Base-by-base conservation (phyloP, 2,329 filamentous ascomycete genomes). In the Chlorencoelia australis region DNA sequence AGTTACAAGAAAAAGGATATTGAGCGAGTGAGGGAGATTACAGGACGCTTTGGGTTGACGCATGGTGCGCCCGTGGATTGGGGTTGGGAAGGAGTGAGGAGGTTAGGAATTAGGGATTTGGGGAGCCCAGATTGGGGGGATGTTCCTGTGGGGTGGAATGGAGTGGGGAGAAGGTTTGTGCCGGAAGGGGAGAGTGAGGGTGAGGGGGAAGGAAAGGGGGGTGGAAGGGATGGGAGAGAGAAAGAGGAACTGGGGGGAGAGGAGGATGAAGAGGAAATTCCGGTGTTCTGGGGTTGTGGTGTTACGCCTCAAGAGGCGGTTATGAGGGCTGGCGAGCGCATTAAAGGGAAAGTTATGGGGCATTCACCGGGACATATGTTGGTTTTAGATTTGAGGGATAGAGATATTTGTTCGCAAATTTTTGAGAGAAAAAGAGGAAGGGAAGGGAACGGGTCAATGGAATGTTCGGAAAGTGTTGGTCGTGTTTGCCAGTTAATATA, bases 291-390 rank as follows among this genome's bases (percentile, higher is more conserved):
- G 73, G 76, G 72, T 0, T 81, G 75, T 49, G 75, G 75, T 21
- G 75, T 80, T 8, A 80, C 76, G 24, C 75, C 77, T 2, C 75
- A 80, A 50, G 69, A 77, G 49, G 75, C 73, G 10, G 71, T 80
- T 1, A 68, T 76, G 64, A 62, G 60, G 39, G 71, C 73, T 4
- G 58, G 31, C 8, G n/a, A n/a, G n/a, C 53, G 6, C 48, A 77
- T 30, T 49, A 20, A 69, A 30, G 76, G 76, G 0, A 60, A 63
- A 1, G 63, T 79, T 2, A 73, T 82, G 62, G 69, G 66, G 1
- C 76, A 81, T 58, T 66, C 68, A 13, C 75, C 74, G 1, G 73
- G 73, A 0, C 64, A 76, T 51, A 80, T 80, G 75, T 50, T 79
- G 27, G 57, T 78, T 2, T 53, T 77, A 35, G 75, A 80, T 54